Evolutionary conservation across 169 alveolate genomes (phyloP), one percentile per base, ranked within the genome.

Genomic region (Plasmodium yoelii): DNA sequence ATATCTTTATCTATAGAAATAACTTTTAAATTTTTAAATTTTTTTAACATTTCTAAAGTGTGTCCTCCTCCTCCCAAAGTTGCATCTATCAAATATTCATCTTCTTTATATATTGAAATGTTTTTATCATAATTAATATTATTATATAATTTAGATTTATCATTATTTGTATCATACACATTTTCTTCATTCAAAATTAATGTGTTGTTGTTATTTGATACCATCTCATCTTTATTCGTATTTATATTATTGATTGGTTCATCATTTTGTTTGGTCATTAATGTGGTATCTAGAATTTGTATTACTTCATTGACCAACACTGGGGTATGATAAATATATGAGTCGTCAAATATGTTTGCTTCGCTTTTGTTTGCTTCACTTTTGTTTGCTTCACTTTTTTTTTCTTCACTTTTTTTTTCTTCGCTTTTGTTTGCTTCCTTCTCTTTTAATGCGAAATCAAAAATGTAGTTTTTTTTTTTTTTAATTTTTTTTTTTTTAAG

Each of bases 61-160:
- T 94, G 96, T 4, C 95, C 95, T 4, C 96, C 96, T 44, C 93
- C 93, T n/a, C 96, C 96, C 34, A 94, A 61, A 8, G 96, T 94
- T 10, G 91, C 94, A 49, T 94, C 96, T 22, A 94, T 67, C 60
- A 87, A 92, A 56, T 70, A 86, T 39, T 70, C 80, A 10, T 8
- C 13, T 61, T 72, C 47, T 5, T 46, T 18, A 12, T 26, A 0
- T 22, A 15, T 6, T 6, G 7, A 51, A 12, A 15, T 15, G 6
- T 4, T 0, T 1, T 51, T 5, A 13, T 12, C 59, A 15, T 13
- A 51, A 6, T 13, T 13, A 4, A 51, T 15, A 15, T 51, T 51
- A 5, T 4, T 5, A 34, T 3, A 34, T 0, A 3, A 5, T 34
- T 34, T 34, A 6, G 0, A 2, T 12, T 51, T 51, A 6, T 51